Conservation (phyloP, 2,329 filamentous ascomycete species). For the Fusarium sp. region DNA sequence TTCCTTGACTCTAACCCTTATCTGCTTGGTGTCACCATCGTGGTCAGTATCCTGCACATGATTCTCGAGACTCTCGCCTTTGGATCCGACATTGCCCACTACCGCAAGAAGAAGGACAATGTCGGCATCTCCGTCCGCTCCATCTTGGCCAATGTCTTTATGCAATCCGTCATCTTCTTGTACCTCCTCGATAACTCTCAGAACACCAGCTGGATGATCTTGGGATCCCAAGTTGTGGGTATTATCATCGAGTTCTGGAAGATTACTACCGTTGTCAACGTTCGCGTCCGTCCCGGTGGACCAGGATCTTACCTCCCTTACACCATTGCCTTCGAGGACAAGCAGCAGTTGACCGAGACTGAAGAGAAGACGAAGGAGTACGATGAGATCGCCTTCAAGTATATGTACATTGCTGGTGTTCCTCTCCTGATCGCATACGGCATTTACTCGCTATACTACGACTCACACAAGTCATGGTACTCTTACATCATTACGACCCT, state of each 20-base stretch:
- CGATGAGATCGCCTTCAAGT: slow-evolving; percentile 96
- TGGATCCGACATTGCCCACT: slow-evolving; percentile 97
- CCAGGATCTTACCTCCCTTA: slow-evolving; percentile 82
- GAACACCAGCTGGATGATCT: slow-evolving; percentile 98
- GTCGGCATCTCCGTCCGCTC: slow-evolving; percentile 96
- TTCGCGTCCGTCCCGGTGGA: slow-evolving; percentile 78
- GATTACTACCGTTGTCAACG: slow-evolving; percentile 93
- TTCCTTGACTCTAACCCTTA: slow-evolving; percentile 94
- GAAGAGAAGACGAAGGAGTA: slow-evolving; percentile 99
- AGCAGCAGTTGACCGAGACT: slow-evolving; percentile 93
- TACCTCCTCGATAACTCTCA: slow-evolving; percentile 98
- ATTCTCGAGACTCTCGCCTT: slow-evolving; percentile 96
- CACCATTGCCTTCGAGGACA: slow-evolving; percentile 89
- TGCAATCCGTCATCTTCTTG: slow-evolving; percentile 95
- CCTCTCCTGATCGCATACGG: slow-evolving; percentile 92
- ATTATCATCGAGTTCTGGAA: slow-evolving; percentile 84
- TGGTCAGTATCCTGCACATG: slow-evolving; percentile 91
- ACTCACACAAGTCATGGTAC: slow-evolving; percentile 98
- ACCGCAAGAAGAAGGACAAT: slow-evolving; percentile 99
- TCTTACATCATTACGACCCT: slow-evolving; percentile 95
- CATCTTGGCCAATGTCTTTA: slow-evolving; percentile 96
- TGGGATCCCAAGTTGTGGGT: slow-evolving; percentile 90
- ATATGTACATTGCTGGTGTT: slow-evolving; percentile 92
- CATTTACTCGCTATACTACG: slow-evolving; percentile 90
- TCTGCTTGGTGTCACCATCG: slow-evolving; percentile 83